Base-by-base conservation (phyloP, 306 rosid species). In the Delonix regia region DNA sequence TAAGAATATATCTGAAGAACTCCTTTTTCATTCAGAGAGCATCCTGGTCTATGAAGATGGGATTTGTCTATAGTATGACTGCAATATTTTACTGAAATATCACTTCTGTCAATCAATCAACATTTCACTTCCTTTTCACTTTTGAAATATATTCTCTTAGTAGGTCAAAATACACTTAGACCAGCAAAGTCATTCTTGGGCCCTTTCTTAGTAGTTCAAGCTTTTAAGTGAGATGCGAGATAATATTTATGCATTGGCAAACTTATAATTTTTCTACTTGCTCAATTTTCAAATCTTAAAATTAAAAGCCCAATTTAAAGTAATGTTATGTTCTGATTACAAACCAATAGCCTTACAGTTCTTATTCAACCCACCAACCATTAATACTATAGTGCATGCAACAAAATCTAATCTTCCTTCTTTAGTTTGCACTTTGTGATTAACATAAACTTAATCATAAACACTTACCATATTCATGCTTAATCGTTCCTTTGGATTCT, bases 391-490 rank as follows among this genome's bases (percentile, higher is more conserved):
- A 18, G 21, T 63, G 11, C 44, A 63, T 12, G 64, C 34, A 34
- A 63, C 49, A 12, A 9, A 48, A 48, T 10, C 44, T 42, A 36
- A 41, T 53, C 71, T 75, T 53, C 6, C 45, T 53, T 62, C 14
- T 36, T 48, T 4, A 45, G 14, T 65, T 80, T 71, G 24, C 24
- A 42, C 49, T 22, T 51, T 47, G 6, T 55, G 49, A 75, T n/a
- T 66, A 38, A 27, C 71, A 78, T 25, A 28, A 41, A 13, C 11
- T 69, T 12, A 49, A 62, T 57, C 51, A 67, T 66, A 56, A 55
- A 67, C n/a, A 33, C 86, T 64, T 70, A 86, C 85, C 89, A 80
- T 18, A 69, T 80, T 81, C 89, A 86, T 83, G 22, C 82, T 74
- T 6, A 16, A 48, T 59, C 87, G 81, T n/a, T 83, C 81, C 83